These are phyloP conservation scores for Phlebiopsis gigantea DNA, from an alignment of 768 basidiomycete genomes.

Conservation along the genomic window DNA sequence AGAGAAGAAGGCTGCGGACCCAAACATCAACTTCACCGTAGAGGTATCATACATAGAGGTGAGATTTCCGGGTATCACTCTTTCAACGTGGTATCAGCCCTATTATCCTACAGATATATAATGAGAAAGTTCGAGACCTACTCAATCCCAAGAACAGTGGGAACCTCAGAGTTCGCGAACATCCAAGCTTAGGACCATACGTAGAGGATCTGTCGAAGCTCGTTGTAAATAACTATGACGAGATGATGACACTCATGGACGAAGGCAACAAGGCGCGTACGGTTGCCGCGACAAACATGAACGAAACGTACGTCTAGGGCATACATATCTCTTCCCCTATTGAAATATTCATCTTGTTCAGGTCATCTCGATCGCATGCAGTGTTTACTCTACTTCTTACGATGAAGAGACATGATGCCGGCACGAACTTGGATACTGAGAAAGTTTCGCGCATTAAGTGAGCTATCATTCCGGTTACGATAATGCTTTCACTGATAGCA, in stretches of 20 bases:
- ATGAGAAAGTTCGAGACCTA: constrained; percentile 96
- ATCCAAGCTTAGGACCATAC: constrained; percentile 94
- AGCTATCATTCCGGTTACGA: constrained; percentile 15
- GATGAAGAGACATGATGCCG: constrained; percentile 82
- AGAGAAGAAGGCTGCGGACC: constrained; percentile 53
- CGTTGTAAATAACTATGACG: constrained; percentile 84
- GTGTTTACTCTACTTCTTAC: constrained; percentile 95
- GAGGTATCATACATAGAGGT: constrained; percentile 99
- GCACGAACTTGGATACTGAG: constrained; percentile 88
- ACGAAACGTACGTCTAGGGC: constrained; percentile 73
- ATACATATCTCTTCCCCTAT: background rate
- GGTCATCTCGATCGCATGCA: constrained; percentile 94
- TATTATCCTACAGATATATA: constrained; percentile 67
- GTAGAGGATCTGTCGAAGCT: constrained; percentile 96
- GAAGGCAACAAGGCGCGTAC: constrained; percentile 99
- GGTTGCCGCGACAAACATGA: constrained; percentile 99
- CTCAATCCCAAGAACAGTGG: constrained; percentile 96
- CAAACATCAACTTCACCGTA: constrained; percentile 78
- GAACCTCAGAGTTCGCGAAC: constrained; percentile 94
- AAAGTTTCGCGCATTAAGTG: constrained; percentile 98
- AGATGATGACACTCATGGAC: constrained; percentile 99
- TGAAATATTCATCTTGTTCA: constrained; percentile 26
- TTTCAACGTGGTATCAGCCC: background rate
- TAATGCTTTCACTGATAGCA: background rate
- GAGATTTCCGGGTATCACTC: constrained; percentile 12